Conservation (phyloP, 805 yeast species). For the Jamesozyma hellenica region DNA sequence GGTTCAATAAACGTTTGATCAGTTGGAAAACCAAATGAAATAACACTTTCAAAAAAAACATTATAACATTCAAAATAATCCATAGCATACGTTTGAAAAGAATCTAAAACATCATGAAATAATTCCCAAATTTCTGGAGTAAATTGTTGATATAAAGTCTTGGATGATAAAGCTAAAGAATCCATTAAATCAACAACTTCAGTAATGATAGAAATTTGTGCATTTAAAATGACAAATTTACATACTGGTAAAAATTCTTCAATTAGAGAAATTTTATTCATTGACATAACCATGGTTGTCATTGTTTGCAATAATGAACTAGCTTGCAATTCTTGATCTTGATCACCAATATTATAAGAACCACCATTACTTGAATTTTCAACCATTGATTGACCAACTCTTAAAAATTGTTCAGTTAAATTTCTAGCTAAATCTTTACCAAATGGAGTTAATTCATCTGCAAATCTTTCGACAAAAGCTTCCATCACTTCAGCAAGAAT, state of each 20-base stretch:
- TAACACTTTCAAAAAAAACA: conserved; percentile 47
- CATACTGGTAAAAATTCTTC: conserved; percentile 49
- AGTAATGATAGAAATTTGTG: conserved; percentile 49
- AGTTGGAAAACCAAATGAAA: conserved; percentile 41
- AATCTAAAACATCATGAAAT: conserved; percentile 38
- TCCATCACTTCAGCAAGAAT: conserved; percentile 86
- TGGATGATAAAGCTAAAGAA: conserved; percentile 41
- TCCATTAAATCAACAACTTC: conserved; percentile 58
- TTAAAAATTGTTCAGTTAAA: conserved; percentile 52
- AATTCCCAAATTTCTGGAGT: conserved; percentile 46
- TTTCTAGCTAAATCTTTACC: conserved; percentile 55
- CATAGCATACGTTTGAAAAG: conserved; percentile 49
- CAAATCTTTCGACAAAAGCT: conserved; percentile 80
- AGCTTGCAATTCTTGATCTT: conserved; percentile 61
- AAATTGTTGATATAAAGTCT: conserved; percentile 35
- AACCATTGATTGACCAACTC: conserved; percentile 44
- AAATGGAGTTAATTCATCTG: conserved; percentile 83
- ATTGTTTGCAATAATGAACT: conserved; percentile 60
- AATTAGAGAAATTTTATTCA: conserved; percentile 47
- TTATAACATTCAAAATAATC: conserved; percentile 49
- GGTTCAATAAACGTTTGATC: conserved; percentile 22
- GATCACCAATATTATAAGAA: conserved; percentile 30
- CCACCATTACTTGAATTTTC: conserved; percentile 32
- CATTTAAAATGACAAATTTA: conserved; percentile 47
- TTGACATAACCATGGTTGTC: conserved; percentile 61